phyloP scores from a whole-genome alignment of 108 stramenopile genomes.

The Cyclotella sp. region DNA sequence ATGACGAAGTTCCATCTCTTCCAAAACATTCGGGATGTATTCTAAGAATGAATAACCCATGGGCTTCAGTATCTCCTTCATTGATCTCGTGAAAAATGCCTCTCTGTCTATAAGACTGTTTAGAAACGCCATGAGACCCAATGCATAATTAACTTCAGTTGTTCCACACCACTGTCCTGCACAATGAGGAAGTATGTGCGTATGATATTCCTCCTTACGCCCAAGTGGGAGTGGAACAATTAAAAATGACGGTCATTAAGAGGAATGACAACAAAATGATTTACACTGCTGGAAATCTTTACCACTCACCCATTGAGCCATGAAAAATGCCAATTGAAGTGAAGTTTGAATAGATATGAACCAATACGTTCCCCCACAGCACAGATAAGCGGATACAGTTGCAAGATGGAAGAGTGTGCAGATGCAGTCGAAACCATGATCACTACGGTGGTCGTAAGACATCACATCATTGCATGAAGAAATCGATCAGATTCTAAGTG shows the following conservation, averaged over 20 bases:
- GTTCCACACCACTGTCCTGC: constrained; percentile 72
- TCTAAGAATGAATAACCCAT: background rate
- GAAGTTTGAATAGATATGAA: constrained; percentile 66
- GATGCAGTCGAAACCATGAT: constrained; percentile 96
- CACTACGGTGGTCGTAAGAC: constrained; percentile 32
- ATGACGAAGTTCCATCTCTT: constrained; percentile 54
- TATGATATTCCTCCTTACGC: constrained; percentile 88
- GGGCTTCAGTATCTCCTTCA: constrained; percentile 39
- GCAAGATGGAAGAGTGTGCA: constrained; percentile 75
- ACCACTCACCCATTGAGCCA: constrained; percentile 83
- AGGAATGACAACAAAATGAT: background rate
- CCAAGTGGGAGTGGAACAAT: background rate
- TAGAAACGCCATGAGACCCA: constrained; percentile 42
- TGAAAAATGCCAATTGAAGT: constrained; percentile 87
- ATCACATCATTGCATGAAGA: background rate
- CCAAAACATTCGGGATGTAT: constrained; percentile 26
- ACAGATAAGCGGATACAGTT: constrained; percentile 55
- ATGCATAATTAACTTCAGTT: constrained; percentile 79
- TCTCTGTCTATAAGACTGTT: constrained; percentile 57
- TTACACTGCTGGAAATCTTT: background rate
- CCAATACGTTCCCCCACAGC: constrained; percentile 57
- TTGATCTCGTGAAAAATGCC: constrained; percentile 40
- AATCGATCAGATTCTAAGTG: background rate
- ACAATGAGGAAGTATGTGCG: constrained; percentile 80
- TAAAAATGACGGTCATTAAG: background rate